phyloP scores from a whole-genome alignment of 768 basidiomycete genomes.

The Pleurotus pulmonarius region DNA sequence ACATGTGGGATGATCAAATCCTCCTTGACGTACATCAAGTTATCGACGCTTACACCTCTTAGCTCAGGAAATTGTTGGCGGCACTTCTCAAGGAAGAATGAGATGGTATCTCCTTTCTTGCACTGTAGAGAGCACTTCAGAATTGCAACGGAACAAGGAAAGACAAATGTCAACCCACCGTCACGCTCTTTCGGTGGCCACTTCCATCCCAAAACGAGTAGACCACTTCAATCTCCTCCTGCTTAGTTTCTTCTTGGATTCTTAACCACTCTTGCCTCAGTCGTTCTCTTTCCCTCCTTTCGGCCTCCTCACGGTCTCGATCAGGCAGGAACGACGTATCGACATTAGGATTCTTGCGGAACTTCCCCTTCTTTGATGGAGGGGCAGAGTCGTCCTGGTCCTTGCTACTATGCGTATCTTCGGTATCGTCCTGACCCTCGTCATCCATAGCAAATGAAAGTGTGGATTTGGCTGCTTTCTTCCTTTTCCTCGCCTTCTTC shows the following conservation, averaged over 20 bases:
- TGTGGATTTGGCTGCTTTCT: slow-evolving; percentile 84
- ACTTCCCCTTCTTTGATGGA: slow-evolving; percentile 66
- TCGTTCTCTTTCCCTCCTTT: slow-evolving; percentile 84
- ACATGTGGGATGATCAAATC: slow-evolving; percentile 97
- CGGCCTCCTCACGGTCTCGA: slow-evolving; percentile 92
- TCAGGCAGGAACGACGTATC: slow-evolving; percentile 99
- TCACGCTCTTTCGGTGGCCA: slow-evolving; percentile 90
- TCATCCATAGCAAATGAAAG: slow-evolving; percentile 92
- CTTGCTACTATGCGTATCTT: slow-evolving; percentile 28
- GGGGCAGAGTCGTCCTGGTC: slow-evolving; percentile 38
- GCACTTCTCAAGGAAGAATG: slow-evolving; percentile 88
- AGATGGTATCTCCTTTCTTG: slow-evolving; percentile 93
- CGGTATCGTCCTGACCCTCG: slow-evolving; percentile 42
- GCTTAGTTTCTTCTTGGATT: slow-evolving; percentile 57
- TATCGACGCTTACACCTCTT: slow-evolving; percentile 86
- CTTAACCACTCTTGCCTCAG: slow-evolving; percentile 89
- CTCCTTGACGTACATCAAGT: slow-evolving; percentile 99
- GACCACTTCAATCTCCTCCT: slow-evolving; percentile 81
- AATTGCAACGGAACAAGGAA: neutral
- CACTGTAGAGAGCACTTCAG: slow-evolving; percentile 53
- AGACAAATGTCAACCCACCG: slow-evolving; percentile 46
- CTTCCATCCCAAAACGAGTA: slow-evolving; percentile 99
- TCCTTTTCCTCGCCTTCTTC: slow-evolving; percentile 88
- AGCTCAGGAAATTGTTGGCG: slow-evolving; percentile 91
- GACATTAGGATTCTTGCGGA: slow-evolving; percentile 93